phyloP scores from a whole-genome alignment of 148 eudicot genomes.

The Camellia sinensis region DNA sequence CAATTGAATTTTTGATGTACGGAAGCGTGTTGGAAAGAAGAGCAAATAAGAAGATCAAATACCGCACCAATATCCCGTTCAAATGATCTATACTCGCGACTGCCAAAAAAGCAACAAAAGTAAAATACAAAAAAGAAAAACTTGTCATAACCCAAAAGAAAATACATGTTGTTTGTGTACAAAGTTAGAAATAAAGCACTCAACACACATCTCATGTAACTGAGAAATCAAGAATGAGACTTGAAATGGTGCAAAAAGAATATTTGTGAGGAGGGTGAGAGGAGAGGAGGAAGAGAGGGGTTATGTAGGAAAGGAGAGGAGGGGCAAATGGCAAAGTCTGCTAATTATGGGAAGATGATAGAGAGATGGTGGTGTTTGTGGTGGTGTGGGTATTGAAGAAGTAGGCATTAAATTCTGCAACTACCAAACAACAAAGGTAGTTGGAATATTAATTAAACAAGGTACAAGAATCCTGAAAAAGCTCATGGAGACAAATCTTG shows the following conservation, averaged over 20 bases:
- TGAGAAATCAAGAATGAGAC: neutral
- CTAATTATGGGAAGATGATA: slow-evolving; percentile 2
- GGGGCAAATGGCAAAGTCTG: neutral
- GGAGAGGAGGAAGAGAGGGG: neutral
- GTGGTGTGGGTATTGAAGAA: slow-evolving; percentile 9
- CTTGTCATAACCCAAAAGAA: too few species aligned
- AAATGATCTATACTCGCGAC: neutral
- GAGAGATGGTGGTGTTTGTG: neutral
- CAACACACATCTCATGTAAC: neutral
- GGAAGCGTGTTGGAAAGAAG: too few species aligned
- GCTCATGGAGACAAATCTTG: slow-evolving; percentile 29
- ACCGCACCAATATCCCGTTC: slow-evolving; percentile 52
- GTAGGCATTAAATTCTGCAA: slow-evolving; percentile 25
- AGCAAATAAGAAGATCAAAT: too few species aligned
- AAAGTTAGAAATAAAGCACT: neutral
- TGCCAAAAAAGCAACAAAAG: too few species aligned
- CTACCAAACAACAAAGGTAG: slow-evolving; percentile 24
- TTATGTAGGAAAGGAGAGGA: neutral
- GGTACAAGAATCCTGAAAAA: slow-evolving; percentile 26
- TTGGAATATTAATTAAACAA: slow-evolving; percentile 28
- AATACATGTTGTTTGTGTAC: too few species aligned
- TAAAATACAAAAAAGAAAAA: too few species aligned
- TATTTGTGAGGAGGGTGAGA: neutral
- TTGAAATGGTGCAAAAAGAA: neutral
- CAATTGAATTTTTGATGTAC: too few species aligned